Base-by-base conservation (phyloP, 2,329 filamentous ascomycete species). In the Bisporella sp. region DNA sequence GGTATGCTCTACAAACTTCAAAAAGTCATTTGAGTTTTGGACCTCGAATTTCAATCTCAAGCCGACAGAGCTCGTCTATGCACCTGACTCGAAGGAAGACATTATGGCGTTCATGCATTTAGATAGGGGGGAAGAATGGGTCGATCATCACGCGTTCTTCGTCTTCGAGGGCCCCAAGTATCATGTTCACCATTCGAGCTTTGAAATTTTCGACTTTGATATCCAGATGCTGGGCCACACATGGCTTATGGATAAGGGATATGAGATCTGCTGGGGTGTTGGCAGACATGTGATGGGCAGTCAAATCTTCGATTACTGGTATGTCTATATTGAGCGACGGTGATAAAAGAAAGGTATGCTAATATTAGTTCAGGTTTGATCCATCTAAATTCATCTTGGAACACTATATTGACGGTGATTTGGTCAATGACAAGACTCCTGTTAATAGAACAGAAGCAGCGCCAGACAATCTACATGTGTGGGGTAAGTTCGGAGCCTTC, bases 191-290 rank as follows among this genome's bases (percentile, higher is more conserved):
- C 85, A 88, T 66, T 78, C 77, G 13, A 79, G 75, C 2, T 88
- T 84, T 57, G 85, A 88, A 66, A 82, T 85, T 4, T 78, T 85
- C 58, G 83, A 88, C 64, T 85, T 84, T 59, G 84, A 89, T 62
- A 78, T 79, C 4, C 84, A 88, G 69, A 72, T 79, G 32, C 69
- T 88, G 3, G 85, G 85, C 1, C 85, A 89, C 66, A 76, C 85
- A 59, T 87, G 82, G 80, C 68, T 89, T 54, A 71, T 71, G 2
- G 69, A 78, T 54, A 78, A 81, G 64, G 79, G 78, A 1, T 85
- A 85, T 62, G 74, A 73, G 59, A 77, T 74, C 58, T 82, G 82
- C 54, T 89, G 85, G 85, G 85, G 85, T 1, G 78, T 89, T 0
- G 85, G 85, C 0, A 68, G 85, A 47, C 84, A 88, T 69, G 76